These are phyloP conservation scores for Euphorbia peplus DNA, from an alignment of 345 rosid genomes.

Conservation along the genomic window DNA sequence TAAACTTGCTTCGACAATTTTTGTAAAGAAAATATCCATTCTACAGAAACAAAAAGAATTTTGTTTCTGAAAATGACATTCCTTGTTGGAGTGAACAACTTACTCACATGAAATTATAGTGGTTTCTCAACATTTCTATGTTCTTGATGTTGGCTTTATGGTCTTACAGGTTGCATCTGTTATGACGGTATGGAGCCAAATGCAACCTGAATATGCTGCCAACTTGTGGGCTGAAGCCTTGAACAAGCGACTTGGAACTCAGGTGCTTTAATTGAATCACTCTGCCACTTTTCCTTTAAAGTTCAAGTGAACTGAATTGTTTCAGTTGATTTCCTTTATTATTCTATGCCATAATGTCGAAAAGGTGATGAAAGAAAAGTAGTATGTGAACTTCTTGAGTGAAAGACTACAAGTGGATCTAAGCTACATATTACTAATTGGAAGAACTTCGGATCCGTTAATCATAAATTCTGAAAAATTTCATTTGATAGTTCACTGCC, in stretches of 20 bases:
- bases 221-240: constrained; percentile 95
- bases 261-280: constrained; percentile 37
- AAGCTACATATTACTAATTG: not conserved
- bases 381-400: not conserved
- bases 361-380: not conserved
- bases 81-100: not conserved
- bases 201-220: constrained; percentile 91
- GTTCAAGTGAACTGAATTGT: not conserved
- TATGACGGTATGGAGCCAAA: constrained; percentile 89
- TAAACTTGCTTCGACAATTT: not conserved
- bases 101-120: not conserved
- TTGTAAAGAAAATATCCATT: not conserved
- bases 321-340: not conserved
- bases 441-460: not conserved
- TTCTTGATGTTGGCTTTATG: constrained; percentile 14
- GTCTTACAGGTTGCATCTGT: constrained; percentile 83
- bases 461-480: not conserved
- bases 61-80: not conserved
- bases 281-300: not conserved
- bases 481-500: not conserved
- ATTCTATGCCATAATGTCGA: not conserved
- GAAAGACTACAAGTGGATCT: too few relatives aligned
- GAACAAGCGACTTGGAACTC: constrained; percentile 88
- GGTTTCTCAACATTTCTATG: not conserved
- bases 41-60: not conserved